A percentile compares a stretch with the other conserved stretches of the same genome.
These are phyloP conservation scores for Cyclotella sp. DNA, from an alignment of 108 stramenopile genomes.

Conservation along the genomic window DNA sequence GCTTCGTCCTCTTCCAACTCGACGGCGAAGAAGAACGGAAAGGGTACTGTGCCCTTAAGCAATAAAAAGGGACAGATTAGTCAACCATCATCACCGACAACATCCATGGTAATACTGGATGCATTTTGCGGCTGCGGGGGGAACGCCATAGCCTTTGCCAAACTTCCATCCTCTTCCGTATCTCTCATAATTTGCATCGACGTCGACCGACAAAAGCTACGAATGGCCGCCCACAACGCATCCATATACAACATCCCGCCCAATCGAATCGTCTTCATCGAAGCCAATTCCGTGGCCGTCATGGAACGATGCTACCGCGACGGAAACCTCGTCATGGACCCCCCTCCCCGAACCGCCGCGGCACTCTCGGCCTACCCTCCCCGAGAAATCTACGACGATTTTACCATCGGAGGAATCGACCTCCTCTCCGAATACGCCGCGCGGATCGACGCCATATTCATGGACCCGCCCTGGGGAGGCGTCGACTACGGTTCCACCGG, in stretches of 20 bases:
- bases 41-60: neutral
- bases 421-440: conserved; percentile 55
- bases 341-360: conserved; percentile 42
- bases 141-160: conserved; percentile 90
- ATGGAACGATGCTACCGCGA: conserved; percentile 75
- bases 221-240: conserved; percentile 94
- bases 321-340: conserved; percentile 71
- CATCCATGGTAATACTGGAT: conserved; percentile 80
- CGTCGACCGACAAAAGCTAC: conserved; percentile 84
- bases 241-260: conserved; percentile 86
- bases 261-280: conserved; percentile 80
- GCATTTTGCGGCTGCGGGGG: conserved; percentile 96
- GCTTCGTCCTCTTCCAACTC: no score
- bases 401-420: conserved; percentile 77
- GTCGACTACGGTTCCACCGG: conserved; percentile 81
- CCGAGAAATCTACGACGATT: conserved; percentile 69
- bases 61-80: neutral
- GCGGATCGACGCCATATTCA: conserved; percentile 79
- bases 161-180: conserved; percentile 58
- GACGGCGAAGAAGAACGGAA: neutral
- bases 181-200: conserved; percentile 90
- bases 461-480: conserved; percentile 91
- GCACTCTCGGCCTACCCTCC: conserved; percentile 57
- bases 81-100: conserved; percentile 20
- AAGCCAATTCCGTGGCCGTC: conserved; percentile 79